Evolutionary conservation across 495 filamentous ascomycete genomes (phyloP).

Genomic region (Cenococcum geophilum): DNA sequence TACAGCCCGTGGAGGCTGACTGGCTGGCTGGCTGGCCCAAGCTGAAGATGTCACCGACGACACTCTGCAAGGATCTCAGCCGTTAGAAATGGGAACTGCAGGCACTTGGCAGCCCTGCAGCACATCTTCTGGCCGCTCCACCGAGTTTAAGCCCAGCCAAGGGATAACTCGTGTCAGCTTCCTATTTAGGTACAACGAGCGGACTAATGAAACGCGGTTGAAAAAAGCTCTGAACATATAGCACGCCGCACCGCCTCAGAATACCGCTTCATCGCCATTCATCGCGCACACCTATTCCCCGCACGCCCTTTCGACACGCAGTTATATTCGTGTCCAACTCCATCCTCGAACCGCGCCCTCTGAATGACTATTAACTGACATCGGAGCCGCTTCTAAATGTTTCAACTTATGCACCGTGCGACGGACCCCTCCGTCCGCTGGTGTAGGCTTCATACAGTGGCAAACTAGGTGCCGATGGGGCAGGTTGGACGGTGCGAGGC

Average conservation of each 20-base stretch:
- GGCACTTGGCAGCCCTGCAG: background rate
- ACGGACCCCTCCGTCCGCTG: background rate
- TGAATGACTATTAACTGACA: too few relatives aligned
- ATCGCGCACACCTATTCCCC: background rate
- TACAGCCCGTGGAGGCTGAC: too few relatives aligned
- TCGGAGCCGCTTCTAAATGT: too few relatives aligned
- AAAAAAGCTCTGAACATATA: background rate
- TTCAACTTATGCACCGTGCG: background rate
- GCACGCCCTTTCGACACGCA: background rate
- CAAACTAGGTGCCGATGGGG: background rate
- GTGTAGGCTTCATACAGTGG: background rate
- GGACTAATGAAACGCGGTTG: background rate
- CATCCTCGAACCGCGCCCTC: background rate
- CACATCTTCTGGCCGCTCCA: background rate
- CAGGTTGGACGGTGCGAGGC: background rate
- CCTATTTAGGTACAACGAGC: background rate
- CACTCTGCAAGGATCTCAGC: too few relatives aligned
- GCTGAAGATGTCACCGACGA: too few relatives aligned
- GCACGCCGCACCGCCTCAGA: background rate
- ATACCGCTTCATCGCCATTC: background rate
- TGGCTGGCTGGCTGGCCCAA: too few relatives aligned
- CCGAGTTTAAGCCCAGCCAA: background rate
- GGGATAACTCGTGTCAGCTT: background rate
- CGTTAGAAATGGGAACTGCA: background rate
- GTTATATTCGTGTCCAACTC: background rate